A percentile compares a stretch with the other conserved stretches of the same genome.
These are phyloP conservation scores for Collybiopsis luxurians DNA, from an alignment of 768 basidiomycete species.

Conservation along the genomic window DNA sequence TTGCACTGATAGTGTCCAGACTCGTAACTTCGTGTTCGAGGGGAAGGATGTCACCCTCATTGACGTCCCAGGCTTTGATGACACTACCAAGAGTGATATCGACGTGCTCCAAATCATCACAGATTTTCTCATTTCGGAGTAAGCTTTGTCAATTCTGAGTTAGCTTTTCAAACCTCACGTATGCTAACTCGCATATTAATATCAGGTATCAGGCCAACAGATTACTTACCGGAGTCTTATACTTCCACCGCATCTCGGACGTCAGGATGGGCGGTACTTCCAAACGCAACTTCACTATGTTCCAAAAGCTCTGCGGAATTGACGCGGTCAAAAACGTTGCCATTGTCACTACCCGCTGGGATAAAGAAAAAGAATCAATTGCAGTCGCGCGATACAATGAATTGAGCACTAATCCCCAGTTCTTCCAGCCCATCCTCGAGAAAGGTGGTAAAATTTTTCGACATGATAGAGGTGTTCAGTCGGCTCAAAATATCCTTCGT, in stretches of 20 bases:
- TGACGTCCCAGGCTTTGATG: constrained; percentile 42
- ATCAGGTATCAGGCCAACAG: constrained; percentile 13
- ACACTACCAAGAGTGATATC: constrained; percentile 17
- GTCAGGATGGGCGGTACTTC: constrained; percentile 48
- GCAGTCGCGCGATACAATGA: constrained; percentile 34
- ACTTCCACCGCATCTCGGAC: constrained; percentile 54
- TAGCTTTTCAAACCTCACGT: no score
- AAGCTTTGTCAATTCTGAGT: background rate
- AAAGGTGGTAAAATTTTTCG: constrained; percentile 35
- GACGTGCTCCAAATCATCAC: constrained; percentile 20
- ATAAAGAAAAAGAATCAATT: constrained; percentile 26
- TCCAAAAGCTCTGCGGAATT: constrained; percentile 52
- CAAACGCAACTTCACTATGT: constrained; percentile 47
- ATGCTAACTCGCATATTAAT: no score
- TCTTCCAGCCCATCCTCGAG: constrained; percentile 39
- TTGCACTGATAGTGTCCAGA: constrained; percentile 46
- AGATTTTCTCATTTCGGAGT: constrained; percentile 4
- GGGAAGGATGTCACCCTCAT: constrained; percentile 42
- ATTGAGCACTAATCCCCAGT: constrained; percentile 19
- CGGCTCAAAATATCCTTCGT: constrained; percentile 27
- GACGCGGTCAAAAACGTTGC: constrained; percentile 45
- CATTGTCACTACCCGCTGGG: constrained; percentile 47
- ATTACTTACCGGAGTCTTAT: constrained; percentile 40
- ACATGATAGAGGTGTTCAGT: constrained; percentile 24
- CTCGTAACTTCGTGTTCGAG: constrained; percentile 40